Conservation (phyloP, 805 yeast genomes). For the Teunomyces tritomae region DNA sequence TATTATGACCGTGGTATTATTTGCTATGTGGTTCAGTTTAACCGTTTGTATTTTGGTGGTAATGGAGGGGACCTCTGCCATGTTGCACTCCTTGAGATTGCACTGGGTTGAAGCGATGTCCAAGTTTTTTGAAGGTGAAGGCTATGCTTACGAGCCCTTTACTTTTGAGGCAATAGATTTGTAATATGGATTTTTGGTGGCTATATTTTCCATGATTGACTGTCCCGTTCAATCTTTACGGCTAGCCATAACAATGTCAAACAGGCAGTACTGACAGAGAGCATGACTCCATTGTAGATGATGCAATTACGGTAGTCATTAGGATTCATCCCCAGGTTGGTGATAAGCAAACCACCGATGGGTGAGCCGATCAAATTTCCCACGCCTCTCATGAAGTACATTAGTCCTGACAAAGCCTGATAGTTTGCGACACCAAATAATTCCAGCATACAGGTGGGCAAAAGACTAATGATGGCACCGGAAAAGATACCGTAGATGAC, state of each 20-base stretch:
- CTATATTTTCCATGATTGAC: constrained; percentile 11
- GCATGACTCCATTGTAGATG: constrained; percentile 25
- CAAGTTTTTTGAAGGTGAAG: constrained; percentile 96
- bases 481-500: constrained; percentile 33
- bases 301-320: constrained; percentile 23
- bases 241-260: constrained; percentile 11
- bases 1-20: constrained; percentile 69
- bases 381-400: constrained; percentile 32
- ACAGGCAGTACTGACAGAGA: constrained; percentile 15
- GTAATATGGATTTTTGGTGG: background rate
- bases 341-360: constrained; percentile 30
- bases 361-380: constrained; percentile 35
- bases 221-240: constrained; percentile 6
- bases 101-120: constrained; percentile 99
- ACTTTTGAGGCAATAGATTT: constrained; percentile 42
- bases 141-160: constrained; percentile 87
- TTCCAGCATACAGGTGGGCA: constrained; percentile 33
- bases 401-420: constrained; percentile 30
- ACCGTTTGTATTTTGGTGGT: constrained; percentile 88
- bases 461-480: constrained; percentile 31
- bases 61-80: constrained; percentile 99
- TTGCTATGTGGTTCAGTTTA: constrained; percentile 91
- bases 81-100: constrained; percentile 96
- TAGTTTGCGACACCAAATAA: constrained; percentile 30
- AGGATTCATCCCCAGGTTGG: constrained; percentile 10